Evolutionary conservation across 768 basidiomycete genomes (phyloP), one percentile per base, ranked within the genome.

Genomic region (Auriculariales sp.): DNA sequence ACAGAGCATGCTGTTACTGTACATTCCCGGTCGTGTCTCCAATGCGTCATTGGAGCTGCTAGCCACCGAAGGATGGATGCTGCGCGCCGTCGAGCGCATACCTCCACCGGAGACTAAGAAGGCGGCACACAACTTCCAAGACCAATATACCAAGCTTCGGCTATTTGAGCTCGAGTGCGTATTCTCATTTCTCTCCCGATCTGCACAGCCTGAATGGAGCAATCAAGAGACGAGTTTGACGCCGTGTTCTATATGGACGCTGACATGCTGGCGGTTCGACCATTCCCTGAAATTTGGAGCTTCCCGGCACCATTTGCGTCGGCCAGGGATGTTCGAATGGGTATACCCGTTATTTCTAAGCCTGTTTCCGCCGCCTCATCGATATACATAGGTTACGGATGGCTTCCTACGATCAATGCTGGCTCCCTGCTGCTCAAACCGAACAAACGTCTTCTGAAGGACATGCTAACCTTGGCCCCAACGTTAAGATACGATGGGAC

Each of bases 121-220:
- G 14, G 46, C 51, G n/a, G 51, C 51, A 19, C 3, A 35, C 24
- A 52, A 52, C 46, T 52, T 52, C 32, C 47, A 48, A 47, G 51
- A 52, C n/a, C 48, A 49, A 32, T 52, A 52, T 28, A 52, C 51
- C 17, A 52, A 52, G 46, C 31, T 52, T 27, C 45, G 46, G 6
- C 51, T 52, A 17, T 52, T 52, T 44, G 51, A 52, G 51, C 39
- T 44, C 19, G 39, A 44, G 39, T n/a, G n/a, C n/a, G n/a, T n/a
- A n/a, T n/a, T n/a, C 27, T 10, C 5, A 25, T 42, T 6, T 6
- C 10, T 5, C n/a, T n/a, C n/a, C n/a, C n/a, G n/a, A n/a, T n/a
- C n/a, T n/a, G n/a, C n/a, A n/a, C n/a, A n/a, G n/a, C n/a, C n/a
- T n/a, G n/a, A n/a, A n/a, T n/a, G n/a, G n/a, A n/a, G n/a, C n/a